Evolutionary conservation across 2,329 filamentous ascomycete genomes (phyloP).

Genomic region (Xylariaceae sp.): DNA sequence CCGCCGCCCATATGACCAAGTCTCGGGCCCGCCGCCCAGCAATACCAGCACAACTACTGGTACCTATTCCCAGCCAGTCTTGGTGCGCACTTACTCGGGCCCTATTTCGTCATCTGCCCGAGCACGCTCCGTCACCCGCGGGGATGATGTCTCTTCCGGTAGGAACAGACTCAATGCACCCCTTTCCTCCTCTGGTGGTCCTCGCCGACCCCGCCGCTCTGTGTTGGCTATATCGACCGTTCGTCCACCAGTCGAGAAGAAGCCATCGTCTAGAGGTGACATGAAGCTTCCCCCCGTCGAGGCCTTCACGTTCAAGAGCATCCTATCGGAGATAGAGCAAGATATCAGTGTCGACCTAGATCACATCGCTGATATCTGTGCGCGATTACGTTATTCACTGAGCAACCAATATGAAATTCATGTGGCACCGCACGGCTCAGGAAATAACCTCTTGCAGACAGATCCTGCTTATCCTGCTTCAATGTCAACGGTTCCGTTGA

Average conservation of each 20-base stretch:
- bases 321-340: constrained; percentile 54
- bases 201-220: constrained; percentile 32
- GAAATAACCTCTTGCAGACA: constrained; percentile 43
- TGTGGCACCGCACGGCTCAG: constrained; percentile 58
- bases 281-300: constrained; percentile 57
- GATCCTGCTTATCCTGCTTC: constrained; percentile 28
- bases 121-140: constrained; percentile 31
- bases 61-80: constrained; percentile 62
- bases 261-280: constrained; percentile 29
- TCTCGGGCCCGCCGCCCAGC: constrained; percentile 35
- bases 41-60: constrained; percentile 35
- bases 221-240: constrained; percentile 43
- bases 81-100: constrained; percentile 60
- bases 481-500: constrained; percentile 30
- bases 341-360: constrained; percentile 58
- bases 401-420: constrained; percentile 66
- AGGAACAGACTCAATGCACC: constrained; percentile 24
- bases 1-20: constrained; percentile 48
- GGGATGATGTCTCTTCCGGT: constrained; percentile 25
- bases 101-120: constrained; percentile 37
- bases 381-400: constrained; percentile 59
- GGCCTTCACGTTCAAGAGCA: constrained; percentile 61
- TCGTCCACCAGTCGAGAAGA: constrained; percentile 41
- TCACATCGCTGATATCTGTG: constrained; percentile 64
- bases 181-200: constrained; percentile 18